Base-by-base conservation (phyloP, 129 eudicot genomes). In the Artemisia argyi region DNA sequence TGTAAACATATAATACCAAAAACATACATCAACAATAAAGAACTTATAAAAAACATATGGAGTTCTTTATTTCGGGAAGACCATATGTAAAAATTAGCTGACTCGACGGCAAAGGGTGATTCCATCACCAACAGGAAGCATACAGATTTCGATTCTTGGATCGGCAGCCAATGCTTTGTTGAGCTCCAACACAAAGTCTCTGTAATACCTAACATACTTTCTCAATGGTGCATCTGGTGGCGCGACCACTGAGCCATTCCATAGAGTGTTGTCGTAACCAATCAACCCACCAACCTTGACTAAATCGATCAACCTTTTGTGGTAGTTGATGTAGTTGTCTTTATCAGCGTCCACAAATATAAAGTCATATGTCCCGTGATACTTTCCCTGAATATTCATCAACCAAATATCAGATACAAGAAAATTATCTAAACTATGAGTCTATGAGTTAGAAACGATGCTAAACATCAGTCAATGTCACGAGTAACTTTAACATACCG, bases 71-170 rank as follows among this genome's bases (percentile, higher is more conserved):
- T 20, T 20, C 1, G 22, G 22, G 7, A 35, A 26, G 22, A 32
- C 17, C 71, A 5, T 39, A 54, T 22, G 19, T 28, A 42, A 49
- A 65, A 53, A 65, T 91, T 61, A 91, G 59, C 15, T 85, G 58
- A 87, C 51, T 2, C 98, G 94, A 55, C 96, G 98, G 73, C 98
- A 92, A 35, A 92, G 75, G 46, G 98, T 92, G 56, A 92, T 85
- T 44, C 98, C 98, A 80, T 92, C 98, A 22, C 98, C 98, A 44
- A 92, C 94, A 0, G 98, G 96, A 22, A 92, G 88, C 89, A 86
- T 88, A 30, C 98, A 92, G 24, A 92, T 92, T 85, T 92, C 98
- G 39, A 92, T 79, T 76, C 96, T 86, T 3, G 88, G 88, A 85
- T 92, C 98, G 22, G 80, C 96, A 0, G 91, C 94, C 10, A 92